Evolutionary conservation across 352 stramenopile genomes (phyloP).

Genomic region (Halophytophthora batemanensis): DNA sequence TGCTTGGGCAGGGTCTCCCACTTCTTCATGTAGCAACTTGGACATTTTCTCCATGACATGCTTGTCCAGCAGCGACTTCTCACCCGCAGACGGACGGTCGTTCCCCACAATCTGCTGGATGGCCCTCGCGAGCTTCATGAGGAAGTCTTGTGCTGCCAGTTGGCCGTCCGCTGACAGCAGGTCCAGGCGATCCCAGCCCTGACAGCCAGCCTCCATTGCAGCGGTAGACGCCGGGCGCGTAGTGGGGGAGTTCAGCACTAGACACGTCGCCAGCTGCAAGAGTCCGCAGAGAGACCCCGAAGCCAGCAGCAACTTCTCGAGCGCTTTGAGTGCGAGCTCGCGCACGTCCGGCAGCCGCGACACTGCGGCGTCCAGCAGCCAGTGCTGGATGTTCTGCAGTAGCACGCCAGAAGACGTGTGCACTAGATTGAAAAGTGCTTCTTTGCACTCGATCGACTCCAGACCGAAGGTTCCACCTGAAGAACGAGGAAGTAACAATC

Average conservation of each 20-base stretch:
- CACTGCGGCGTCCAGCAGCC: conserved; percentile 59
- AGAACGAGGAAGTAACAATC: not conserved
- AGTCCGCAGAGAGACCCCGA: conserved; percentile 81
- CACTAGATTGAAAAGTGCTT: conserved; percentile 35
- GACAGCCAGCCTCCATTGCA: no score
- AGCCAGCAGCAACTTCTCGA: conserved; percentile 62
- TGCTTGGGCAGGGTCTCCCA: conserved; percentile 4
- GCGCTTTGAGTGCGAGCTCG: conserved; percentile 54
- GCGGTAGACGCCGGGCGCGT: not conserved
- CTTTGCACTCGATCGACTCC: conserved; percentile 46
- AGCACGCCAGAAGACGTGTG: conserved; percentile 53
- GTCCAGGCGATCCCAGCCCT: conserved; percentile 47
- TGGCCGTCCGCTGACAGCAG: conserved; percentile 43
- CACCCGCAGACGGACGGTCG: conserved; percentile 18
- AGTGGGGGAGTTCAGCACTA: conserved; percentile 54
- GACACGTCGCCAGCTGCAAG: conserved; percentile 55
- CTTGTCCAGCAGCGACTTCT: conserved; percentile 48
- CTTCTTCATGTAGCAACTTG: conserved; percentile 30
- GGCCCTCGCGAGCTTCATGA: conserved; percentile 39
- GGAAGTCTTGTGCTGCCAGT: conserved; percentile 35
- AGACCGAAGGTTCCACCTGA: conserved; percentile 49
- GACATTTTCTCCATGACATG: conserved; percentile 53
- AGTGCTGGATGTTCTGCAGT: conserved; percentile 61
- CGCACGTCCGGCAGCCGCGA: conserved; percentile 46
- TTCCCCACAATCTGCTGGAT: conserved; percentile 56